Percentiles rank a stretch among this genome's conserved stretches.
phyloP scores from a whole-genome alignment of 108 stramenopile genomes.

The Mayamaea pseudoterrestris region DNA sequence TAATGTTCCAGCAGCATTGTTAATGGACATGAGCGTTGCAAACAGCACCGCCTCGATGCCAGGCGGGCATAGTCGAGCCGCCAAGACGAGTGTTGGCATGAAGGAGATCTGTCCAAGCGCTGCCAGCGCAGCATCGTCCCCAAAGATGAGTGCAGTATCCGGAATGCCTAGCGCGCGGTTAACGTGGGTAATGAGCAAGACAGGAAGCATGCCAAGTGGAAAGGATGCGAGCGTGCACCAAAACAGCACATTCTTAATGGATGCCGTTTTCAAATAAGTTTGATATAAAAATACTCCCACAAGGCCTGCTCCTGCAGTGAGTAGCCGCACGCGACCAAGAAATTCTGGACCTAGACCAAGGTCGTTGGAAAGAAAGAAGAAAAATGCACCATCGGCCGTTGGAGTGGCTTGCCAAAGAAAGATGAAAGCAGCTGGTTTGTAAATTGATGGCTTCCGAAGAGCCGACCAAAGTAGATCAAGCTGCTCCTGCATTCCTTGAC shows the following conservation, averaged over 20 bases:
- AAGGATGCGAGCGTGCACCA: conserved; percentile 69
- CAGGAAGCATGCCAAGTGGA: conserved; percentile 63
- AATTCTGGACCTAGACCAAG: conserved; percentile 88
- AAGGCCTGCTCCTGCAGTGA: conserved; percentile 72
- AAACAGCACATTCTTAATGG: conserved; percentile 74
- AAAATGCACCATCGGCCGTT: conserved; percentile 82
- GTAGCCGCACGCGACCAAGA: conserved; percentile 75
- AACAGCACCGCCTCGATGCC: conserved; percentile 93
- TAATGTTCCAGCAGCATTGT: conserved; percentile 80
- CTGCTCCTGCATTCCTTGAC: conserved; percentile 41
- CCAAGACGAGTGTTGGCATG: conserved; percentile 88
- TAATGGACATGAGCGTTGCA: conserved; percentile 89
- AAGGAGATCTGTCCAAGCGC: conserved; percentile 89
- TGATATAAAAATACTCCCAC: conserved; percentile 81
- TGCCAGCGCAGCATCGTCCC: conserved; percentile 82
- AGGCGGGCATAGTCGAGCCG: conserved; percentile 83
- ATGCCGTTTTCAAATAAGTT: conserved; percentile 22
- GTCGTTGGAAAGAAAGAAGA: conserved; percentile 90
- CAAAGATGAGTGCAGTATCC: conserved; percentile 84
- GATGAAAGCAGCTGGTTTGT: conserved; percentile 84
- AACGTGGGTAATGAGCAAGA: conserved; percentile 76
- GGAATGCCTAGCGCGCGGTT: conserved; percentile 84
- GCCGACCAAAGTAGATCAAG: conserved; percentile 63
- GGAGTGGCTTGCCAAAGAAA: conserved; percentile 95
- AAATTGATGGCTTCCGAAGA: conserved; percentile 67